A percentile compares a stretch with the other conserved stretches of the same genome.
These are phyloP conservation scores for Tolypocladium capitatum DNA, from an alignment of 2,329 filamentous ascomycete genomes.

Conservation along the genomic window DNA sequence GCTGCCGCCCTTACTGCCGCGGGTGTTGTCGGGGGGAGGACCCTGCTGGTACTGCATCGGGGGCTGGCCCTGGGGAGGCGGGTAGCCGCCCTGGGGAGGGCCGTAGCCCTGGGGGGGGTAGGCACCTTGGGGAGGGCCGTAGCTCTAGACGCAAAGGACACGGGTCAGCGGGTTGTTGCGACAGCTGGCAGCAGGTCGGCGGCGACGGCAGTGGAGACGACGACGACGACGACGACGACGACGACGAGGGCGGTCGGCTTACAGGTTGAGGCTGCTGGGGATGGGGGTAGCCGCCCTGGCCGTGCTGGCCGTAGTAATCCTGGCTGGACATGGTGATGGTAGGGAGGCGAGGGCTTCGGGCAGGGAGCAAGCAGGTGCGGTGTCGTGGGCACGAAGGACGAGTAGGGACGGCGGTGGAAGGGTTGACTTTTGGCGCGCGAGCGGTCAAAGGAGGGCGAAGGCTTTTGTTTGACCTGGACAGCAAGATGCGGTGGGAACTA, in stretches of 20 bases:
- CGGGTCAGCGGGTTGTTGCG: neutral
- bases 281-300: conserved; percentile 23
- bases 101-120: conserved; percentile 12
- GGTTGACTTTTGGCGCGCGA: neutral
- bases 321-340: conserved; percentile 22
- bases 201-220: neutral
- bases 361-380: neutral
- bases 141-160: neutral
- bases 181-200: neutral
- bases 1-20: conserved; percentile 19
- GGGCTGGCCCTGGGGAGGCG: conserved; percentile 22
- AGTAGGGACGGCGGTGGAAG: neutral
- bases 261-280: conserved; percentile 27
- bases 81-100: conserved; percentile 16
- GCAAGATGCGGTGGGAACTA: neutral
- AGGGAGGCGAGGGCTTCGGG: neutral
- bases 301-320: conserved; percentile 24
- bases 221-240: neutral
- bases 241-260: conserved; percentile 9
- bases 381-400: neutral
- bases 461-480: neutral
- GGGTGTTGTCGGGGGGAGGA: conserved; percentile 17
- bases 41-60: conserved; percentile 31
- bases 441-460: neutral
- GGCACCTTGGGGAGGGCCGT: neutral